A percentile compares a stretch with the other conserved stretches of the same genome.
These are phyloP conservation scores for Citrus cavaleriei DNA, from an alignment of 345 rosid genomes.

Conservation along the genomic window DNA sequence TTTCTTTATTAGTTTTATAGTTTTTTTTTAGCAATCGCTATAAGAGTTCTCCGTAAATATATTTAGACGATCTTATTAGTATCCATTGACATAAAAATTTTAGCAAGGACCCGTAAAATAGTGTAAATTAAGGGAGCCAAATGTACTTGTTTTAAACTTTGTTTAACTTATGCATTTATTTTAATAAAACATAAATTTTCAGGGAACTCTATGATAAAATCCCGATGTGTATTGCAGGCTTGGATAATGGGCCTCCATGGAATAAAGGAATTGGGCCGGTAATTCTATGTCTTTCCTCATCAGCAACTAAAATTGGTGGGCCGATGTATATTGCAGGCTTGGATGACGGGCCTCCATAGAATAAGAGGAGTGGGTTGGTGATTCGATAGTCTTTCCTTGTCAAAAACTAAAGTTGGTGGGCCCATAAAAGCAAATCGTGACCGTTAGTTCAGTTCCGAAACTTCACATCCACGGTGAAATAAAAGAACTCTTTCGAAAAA, in stretches of 20 bases:
- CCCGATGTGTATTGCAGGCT: not conserved
- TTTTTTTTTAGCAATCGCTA: too few species aligned
- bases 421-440: not conserved
- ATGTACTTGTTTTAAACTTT: too few species aligned
- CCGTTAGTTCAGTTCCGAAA: not conserved
- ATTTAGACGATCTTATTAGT: too few species aligned
- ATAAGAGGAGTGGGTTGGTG: not conserved
- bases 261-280: not conserved
- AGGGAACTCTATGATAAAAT: not conserved
- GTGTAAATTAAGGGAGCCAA: too few species aligned
- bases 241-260: not conserved
- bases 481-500: not conserved
- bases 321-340: not conserved
- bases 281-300: too few species aligned
- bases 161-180: too few species aligned
- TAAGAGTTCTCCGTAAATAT: too few species aligned
- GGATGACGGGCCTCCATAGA: not conserved
- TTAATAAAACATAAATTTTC: not conserved
- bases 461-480: constrained; percentile 5
- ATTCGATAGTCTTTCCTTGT: not conserved
- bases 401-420: not conserved
- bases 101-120: too few species aligned
- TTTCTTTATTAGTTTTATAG: too few species aligned
- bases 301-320: not conserved
- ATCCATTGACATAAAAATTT: too few species aligned